Evolutionary conservation across 2,329 filamentous ascomycete genomes (phyloP), one percentile per base, ranked within the genome.

Genomic region (Talaromyces piceae): DNA sequence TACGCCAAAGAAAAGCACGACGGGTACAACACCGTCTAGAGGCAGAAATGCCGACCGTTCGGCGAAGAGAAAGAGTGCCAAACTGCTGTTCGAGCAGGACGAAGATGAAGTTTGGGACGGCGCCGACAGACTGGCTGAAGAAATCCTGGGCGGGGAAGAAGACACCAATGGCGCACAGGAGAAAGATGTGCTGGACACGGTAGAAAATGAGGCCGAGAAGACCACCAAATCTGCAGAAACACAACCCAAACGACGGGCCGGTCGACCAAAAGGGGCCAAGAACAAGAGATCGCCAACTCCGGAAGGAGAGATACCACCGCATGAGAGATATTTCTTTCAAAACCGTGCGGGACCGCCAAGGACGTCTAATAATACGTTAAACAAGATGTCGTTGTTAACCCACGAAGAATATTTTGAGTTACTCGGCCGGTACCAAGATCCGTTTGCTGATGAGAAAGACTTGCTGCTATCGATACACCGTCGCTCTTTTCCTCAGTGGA

Each of bases 311-410:
- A 77, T 97, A 2, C 87, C 91, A 4, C 78, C 91, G 0, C 88
- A 96, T 63, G 93, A 97, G 67, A 81, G 87, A 58, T 98, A 94
- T 73, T 97, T 98, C 67, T 88, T 86, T 63, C 88, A 97, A 63
- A 96, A 95, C 65, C 84, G 88, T 45, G 83, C 88, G 0, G 90
- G 88, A 2, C 79, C 83, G 3, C 77, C 82, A 41, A 91, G 91
- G 68, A 95, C 91, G 0, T 96, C 91, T 1, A 86, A 88, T 64
- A 93, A 93, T 58, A 95, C 83, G 0, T 76, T 97, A 4, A 78
- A 85, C 0, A 83, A 85, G 4, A 74, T 94, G 28, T 76, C 81
- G 3, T 75, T 95, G 9, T 81, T 97, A 51, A 90, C 87, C 1
- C 91, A 96, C 62, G 91, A 97, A 52, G 89, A 96, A 64, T 98